Percentiles rank a stretch among this genome's conserved stretches.
These are phyloP conservation scores for Prunus campanulata DNA, from an alignment of 306 rosid genomes.

Conservation along the genomic window DNA sequence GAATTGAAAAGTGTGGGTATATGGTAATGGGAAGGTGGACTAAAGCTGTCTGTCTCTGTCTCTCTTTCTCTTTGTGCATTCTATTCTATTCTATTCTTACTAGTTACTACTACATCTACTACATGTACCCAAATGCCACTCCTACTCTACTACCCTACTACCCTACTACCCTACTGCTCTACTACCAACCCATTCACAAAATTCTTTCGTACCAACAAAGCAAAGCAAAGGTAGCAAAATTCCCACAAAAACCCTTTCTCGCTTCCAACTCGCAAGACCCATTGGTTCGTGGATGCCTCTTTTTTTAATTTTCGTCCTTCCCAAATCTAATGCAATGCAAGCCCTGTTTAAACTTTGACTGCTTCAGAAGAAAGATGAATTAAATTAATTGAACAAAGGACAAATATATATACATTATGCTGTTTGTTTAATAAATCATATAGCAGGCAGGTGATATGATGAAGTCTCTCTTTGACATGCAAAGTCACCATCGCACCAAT, in stretches of 20 bases:
- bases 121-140: background rate
- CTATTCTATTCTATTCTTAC: background rate
- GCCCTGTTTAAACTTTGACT: too few relatives aligned
- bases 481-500: background rate
- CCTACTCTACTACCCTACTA: background rate
- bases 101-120: background rate
- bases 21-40: conserved; percentile 16
- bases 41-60: conserved; percentile 39
- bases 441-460: background rate
- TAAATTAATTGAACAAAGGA: too few relatives aligned
- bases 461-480: background rate
- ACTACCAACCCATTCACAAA: conserved; percentile 3
- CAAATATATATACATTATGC: too few relatives aligned
- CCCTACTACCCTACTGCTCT: too few relatives aligned
- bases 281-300: too few relatives aligned
- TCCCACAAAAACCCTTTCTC: conserved; percentile 13
- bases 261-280: too few relatives aligned
- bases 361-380: too few relatives aligned
- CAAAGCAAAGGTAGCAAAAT: conserved; percentile 17
- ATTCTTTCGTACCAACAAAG: conserved; percentile 57
- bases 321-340: too few relatives aligned
- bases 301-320: too few relatives aligned
- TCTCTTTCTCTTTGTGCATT: conserved; percentile 10
- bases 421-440: too few relatives aligned
- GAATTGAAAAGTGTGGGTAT: conserved; percentile 21